These are phyloP conservation scores for Trichosporon sp. DNA, from an alignment of 1,284 basidiomycete genomes.

Conservation along the genomic window DNA sequence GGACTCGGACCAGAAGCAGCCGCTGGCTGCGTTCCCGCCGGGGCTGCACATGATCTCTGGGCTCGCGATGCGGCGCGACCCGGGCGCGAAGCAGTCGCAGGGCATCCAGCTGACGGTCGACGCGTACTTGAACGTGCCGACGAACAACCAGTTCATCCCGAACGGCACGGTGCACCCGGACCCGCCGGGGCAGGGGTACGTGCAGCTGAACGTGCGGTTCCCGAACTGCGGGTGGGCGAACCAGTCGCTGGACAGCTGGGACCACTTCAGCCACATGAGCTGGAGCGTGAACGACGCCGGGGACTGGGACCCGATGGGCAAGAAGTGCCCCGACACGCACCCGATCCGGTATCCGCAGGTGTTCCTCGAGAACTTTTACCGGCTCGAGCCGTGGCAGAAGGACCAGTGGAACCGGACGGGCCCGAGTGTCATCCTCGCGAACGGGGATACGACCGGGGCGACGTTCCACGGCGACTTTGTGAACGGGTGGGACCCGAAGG, in stretches of 20 bases:
- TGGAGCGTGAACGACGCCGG: slow-evolving; percentile 26
- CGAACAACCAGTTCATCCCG: slow-evolving; percentile 29
- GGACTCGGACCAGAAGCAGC: slow-evolving; percentile 16
- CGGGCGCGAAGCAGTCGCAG: slow-evolving; percentile 5
- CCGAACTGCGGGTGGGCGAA: slow-evolving; percentile 39
- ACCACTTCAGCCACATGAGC: slow-evolving; percentile 47
- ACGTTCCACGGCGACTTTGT: slow-evolving; percentile 42
- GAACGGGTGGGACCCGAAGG: slow-evolving; percentile 24
- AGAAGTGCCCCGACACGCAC: slow-evolving; percentile 8
- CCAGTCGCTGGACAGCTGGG: slow-evolving; percentile 30
- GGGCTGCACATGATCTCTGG: slow-evolving; percentile 46
- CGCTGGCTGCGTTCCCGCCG: slow-evolving; percentile 41
- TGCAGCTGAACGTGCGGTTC: slow-evolving; percentile 33
- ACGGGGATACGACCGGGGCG: slow-evolving; percentile 39
- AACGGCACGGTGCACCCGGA: slow-evolving; percentile 27
- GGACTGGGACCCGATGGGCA: background rate
- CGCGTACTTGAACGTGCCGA: background rate
- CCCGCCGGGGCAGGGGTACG: slow-evolving; percentile 19
- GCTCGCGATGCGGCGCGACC: slow-evolving; percentile 24
- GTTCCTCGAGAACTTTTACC: slow-evolving; percentile 7
- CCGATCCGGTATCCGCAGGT: slow-evolving; percentile 15
- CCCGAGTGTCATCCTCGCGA: slow-evolving; percentile 30
- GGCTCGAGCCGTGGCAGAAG: background rate
- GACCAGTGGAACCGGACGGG: slow-evolving; percentile 2
- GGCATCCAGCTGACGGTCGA: slow-evolving; percentile 1